These are phyloP conservation scores for Alternaria angustiovoidea DNA, from an alignment of 2,329 filamentous ascomycete genomes.

Conservation along the genomic window DNA sequence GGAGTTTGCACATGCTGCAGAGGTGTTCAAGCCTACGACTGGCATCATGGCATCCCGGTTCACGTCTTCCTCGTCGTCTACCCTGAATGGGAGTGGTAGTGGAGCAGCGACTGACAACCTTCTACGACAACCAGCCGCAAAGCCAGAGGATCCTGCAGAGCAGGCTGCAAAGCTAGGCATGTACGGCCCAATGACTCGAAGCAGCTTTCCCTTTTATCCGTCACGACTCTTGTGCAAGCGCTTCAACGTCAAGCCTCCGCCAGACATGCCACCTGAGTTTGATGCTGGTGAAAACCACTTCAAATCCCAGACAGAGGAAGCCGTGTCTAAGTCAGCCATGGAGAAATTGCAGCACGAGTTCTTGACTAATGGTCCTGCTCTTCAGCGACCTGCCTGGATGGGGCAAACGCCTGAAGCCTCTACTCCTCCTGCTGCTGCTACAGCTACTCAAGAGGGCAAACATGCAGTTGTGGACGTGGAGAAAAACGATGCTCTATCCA, in stretches of 20 bases:
- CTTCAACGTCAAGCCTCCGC: constrained; percentile 83
- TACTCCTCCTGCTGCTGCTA: background rate
- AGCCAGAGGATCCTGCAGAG: constrained; percentile 78
- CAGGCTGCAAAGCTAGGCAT: constrained; percentile 89
- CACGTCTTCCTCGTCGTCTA: constrained; percentile 64
- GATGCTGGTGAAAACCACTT: constrained; percentile 44
- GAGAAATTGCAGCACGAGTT: constrained; percentile 46
- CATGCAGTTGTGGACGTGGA: constrained; percentile 69
- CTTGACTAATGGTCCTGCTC: constrained; percentile 33
- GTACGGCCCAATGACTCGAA: constrained; percentile 89
- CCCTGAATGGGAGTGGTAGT: constrained; percentile 28
- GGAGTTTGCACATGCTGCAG: constrained; percentile 77
- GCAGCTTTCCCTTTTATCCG: constrained; percentile 75
- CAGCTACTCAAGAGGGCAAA: constrained; percentile 7
- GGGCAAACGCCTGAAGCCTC: constrained; percentile 12
- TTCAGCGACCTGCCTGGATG: constrained; percentile 45
- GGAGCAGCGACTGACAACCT: constrained; percentile 40
- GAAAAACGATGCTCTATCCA: constrained; percentile 80
- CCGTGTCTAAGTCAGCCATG: constrained; percentile 64
- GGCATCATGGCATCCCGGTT: constrained; percentile 94
- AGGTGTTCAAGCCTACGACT: constrained; percentile 90
- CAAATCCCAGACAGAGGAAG: constrained; percentile 49
- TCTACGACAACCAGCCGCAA: constrained; percentile 61
- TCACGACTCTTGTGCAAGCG: constrained; percentile 89
- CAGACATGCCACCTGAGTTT: constrained; percentile 65